phyloP scores from a whole-genome alignment of 2,329 filamentous ascomycete species.

The Cordyceps cateniannulata region DNA sequence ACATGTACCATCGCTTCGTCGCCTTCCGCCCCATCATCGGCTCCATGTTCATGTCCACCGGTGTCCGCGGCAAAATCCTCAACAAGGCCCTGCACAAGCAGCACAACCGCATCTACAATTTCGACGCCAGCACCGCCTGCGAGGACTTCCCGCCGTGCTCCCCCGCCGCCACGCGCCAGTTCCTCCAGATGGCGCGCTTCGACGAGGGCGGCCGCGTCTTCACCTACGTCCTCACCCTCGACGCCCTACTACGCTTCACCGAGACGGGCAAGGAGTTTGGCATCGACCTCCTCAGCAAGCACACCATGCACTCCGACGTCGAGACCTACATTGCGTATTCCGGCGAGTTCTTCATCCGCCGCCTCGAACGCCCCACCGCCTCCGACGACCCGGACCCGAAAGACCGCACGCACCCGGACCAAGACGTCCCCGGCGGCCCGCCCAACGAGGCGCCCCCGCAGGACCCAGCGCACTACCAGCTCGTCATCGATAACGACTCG shows the following conservation, averaged over 20 bases:
- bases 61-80: conserved; percentile 70
- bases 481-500: conserved; percentile 91
- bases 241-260: conserved; percentile 82
- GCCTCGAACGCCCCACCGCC: conserved; percentile 46
- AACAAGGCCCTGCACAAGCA: conserved; percentile 87
- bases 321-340: conserved; percentile 86
- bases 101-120: conserved; percentile 84
- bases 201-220: conserved; percentile 82
- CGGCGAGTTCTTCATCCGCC: conserved; percentile 86
- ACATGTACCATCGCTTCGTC: conserved; percentile 85
- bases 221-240: conserved; percentile 86
- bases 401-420: conserved; percentile 47
- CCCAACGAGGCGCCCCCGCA: conserved; percentile 36
- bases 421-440: conserved; percentile 38
- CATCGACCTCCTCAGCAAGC: conserved; percentile 87
- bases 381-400: conserved; percentile 36
- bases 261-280: conserved; percentile 95
- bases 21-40: conserved; percentile 89
- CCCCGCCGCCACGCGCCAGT: conserved; percentile 66
- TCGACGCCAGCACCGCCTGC: conserved; percentile 67
- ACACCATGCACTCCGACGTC: conserved; percentile 95
- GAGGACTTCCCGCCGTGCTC: conserved; percentile 62
- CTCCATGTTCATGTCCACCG: conserved; percentile 75
- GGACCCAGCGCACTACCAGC: conserved; percentile 61
- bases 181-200: conserved; percentile 80